These are phyloP conservation scores for Mortierella hygrophila DNA, from an alignment of 192 early-diverging fungal species.

Conservation along the genomic window DNA sequence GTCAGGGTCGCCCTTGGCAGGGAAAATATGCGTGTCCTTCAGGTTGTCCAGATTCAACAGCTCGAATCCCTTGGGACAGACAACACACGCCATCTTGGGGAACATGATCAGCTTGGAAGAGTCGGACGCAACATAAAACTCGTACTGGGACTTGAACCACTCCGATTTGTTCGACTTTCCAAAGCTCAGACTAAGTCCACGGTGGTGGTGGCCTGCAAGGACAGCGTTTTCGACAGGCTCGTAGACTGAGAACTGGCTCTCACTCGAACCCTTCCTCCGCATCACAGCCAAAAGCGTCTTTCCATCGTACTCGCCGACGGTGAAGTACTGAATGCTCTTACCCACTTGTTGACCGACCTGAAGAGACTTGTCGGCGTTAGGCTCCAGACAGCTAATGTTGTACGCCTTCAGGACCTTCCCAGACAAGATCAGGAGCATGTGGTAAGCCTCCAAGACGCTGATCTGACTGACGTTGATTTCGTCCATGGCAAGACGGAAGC, in stretches of 20 bases:
- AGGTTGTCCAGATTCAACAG: constrained; percentile 86
- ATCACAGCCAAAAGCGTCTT: constrained; percentile 39
- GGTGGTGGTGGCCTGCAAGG: constrained; percentile 2
- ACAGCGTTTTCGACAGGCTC: constrained; percentile 30
- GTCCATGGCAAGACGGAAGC: constrained; percentile 24
- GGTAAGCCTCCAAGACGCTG: constrained; percentile 81
- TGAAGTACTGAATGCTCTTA: constrained; percentile 54
- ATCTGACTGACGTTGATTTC: constrained; percentile 84
- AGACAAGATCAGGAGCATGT: constrained; percentile 82
- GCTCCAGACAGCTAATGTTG: constrained; percentile 38
- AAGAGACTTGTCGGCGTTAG: constrained; percentile 31
- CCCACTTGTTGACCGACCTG: constrained; percentile 22
- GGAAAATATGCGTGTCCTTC: constrained; percentile 79
- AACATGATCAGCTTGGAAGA: constrained; percentile 84
- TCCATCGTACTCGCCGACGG: constrained; percentile 43
- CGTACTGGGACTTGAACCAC: constrained; percentile 64
- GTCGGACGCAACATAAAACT: constrained; percentile 93
- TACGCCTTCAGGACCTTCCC: constrained; percentile 36
- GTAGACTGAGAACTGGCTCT: constrained; percentile 24
- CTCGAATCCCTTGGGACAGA: constrained; percentile 87
- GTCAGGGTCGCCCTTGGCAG: constrained; percentile 82
- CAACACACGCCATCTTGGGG: constrained; percentile 85
- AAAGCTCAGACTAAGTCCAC: constrained; percentile 15
- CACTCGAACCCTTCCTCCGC: constrained; percentile 25
- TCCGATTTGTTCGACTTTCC: constrained; percentile 25